A percentile compares a stretch with the other conserved stretches of the same genome.
These are phyloP conservation scores for Coemansia sp. DNA, from an alignment of 192 early-diverging fungal species.

Conservation along the genomic window DNA sequence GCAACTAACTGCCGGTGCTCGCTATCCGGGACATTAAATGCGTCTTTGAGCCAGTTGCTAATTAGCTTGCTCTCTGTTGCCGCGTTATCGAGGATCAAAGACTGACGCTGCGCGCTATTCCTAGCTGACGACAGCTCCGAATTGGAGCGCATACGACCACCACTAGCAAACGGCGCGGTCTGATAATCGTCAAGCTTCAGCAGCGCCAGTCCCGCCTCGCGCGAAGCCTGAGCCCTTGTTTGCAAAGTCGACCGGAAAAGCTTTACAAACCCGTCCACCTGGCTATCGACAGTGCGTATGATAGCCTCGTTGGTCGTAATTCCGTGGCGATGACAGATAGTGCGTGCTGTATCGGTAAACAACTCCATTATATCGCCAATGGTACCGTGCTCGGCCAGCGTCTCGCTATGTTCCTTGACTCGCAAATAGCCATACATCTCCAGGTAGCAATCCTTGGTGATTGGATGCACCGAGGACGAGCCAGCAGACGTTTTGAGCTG, in stretches of 20 bases:
- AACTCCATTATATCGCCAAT: slow-evolving; percentile 44
- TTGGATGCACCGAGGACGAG: slow-evolving; percentile 47
- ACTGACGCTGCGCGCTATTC: slow-evolving; percentile 6
- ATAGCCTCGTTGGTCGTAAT: slow-evolving; percentile 35
- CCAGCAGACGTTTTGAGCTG: slow-evolving; percentile 42
- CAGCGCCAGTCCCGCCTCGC: slow-evolving; percentile 53
- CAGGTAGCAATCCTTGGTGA: slow-evolving; percentile 48
- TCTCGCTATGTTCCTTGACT: slow-evolving; percentile 30
- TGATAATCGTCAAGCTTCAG: slow-evolving; percentile 53
- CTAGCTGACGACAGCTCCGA: slow-evolving; percentile 21
- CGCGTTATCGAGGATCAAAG: slow-evolving; percentile 1
- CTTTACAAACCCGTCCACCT: slow-evolving; percentile 45
- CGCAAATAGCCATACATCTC: slow-evolving; percentile 39
- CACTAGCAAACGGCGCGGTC: slow-evolving; percentile 17
- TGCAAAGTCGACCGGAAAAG: slow-evolving; percentile 48
- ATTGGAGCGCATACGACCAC: slow-evolving; percentile 11
- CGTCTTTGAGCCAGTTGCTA: slow-evolving; percentile 38
- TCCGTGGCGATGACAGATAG: slow-evolving; percentile 29
- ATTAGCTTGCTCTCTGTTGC: slow-evolving; percentile 13
- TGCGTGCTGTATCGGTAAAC: slow-evolving; percentile 35
- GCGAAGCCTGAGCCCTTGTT: slow-evolving; percentile 51
- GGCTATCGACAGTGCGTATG: slow-evolving; percentile 48
- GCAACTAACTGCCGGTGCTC: slow-evolving; percentile 37
- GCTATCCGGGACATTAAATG: slow-evolving; percentile 37
- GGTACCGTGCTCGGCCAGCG: slow-evolving; percentile 36